A percentile compares a stretch with the other conserved stretches of the same genome.
These are phyloP conservation scores for Mollisiaceae sp. DNA, from an alignment of 2,329 filamentous ascomycete species.

Conservation along the genomic window DNA sequence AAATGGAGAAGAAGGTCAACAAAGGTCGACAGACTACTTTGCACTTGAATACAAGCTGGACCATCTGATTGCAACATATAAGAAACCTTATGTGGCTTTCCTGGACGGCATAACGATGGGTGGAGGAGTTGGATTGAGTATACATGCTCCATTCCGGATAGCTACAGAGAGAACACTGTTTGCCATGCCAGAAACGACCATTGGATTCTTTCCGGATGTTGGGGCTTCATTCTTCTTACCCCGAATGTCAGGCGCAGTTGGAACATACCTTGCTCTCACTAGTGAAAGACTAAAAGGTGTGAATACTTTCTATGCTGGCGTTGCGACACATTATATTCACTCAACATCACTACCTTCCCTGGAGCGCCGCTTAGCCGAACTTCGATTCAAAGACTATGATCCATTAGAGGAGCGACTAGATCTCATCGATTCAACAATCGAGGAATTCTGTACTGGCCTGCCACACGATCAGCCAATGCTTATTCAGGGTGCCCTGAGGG, in stretches of 20 bases:
- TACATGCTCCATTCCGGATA: slow-evolving; percentile 95
- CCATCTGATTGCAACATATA: slow-evolving; percentile 91
- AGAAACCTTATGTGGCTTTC: slow-evolving; percentile 90
- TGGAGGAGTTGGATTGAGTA: slow-evolving; percentile 89
- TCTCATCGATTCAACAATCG: slow-evolving; percentile 84
- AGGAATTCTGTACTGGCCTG: slow-evolving; percentile 87
- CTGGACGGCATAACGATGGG: slow-evolving; percentile 99
- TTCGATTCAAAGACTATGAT: slow-evolving; percentile 84
- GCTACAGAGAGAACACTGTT: slow-evolving; percentile 95
- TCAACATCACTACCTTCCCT: slow-evolving; percentile 83
- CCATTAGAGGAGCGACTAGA: slow-evolving; percentile 64
- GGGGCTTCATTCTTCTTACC: slow-evolving; percentile 96
- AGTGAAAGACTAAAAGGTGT: slow-evolving; percentile 82
- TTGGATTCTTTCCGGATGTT: slow-evolving; percentile 98
- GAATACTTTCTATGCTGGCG: slow-evolving; percentile 86
- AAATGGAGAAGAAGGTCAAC: slow-evolving; percentile 70
- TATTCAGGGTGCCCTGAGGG: slow-evolving; percentile 72
- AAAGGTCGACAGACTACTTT: slow-evolving; percentile 84
- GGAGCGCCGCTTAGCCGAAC: slow-evolving; percentile 84
- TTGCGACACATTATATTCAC: slow-evolving; percentile 96
- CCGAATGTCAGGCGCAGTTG: slow-evolving; percentile 82
- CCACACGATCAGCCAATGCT: slow-evolving; percentile 74
- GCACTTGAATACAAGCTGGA: slow-evolving; percentile 94
- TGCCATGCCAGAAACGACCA: slow-evolving; percentile 98
- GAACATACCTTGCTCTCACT: slow-evolving; percentile 92